Evolutionary conservation across 2,329 filamentous ascomycete genomes (phyloP).

Genomic region (Xylaria sp.): DNA sequence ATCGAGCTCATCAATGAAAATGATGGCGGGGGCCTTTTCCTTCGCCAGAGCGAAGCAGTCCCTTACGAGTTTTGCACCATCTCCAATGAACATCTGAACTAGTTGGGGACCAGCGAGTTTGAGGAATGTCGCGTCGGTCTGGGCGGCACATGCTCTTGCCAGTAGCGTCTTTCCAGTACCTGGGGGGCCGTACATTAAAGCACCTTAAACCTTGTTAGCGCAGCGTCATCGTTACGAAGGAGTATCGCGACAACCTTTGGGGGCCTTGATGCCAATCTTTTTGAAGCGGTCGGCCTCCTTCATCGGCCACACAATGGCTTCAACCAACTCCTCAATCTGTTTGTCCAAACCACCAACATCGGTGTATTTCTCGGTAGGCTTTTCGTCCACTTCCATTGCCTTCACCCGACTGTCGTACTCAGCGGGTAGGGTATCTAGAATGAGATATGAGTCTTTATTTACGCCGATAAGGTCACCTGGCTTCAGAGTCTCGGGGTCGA

Average conservation of each 20-base stretch:
- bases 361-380: constrained; percentile 98
- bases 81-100: constrained; percentile 99
- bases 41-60: constrained; percentile 98
- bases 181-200: constrained; percentile 96
- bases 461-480: constrained; percentile 97
- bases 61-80: constrained; percentile 95
- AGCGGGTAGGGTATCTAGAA: constrained; percentile 94
- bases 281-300: constrained; percentile 99
- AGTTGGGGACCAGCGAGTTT: constrained; percentile 98
- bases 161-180: constrained; percentile 92
- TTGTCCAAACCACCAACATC: constrained; percentile 98
- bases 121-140: constrained; percentile 98
- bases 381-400: constrained; percentile 99
- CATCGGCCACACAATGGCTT: constrained; percentile 99
- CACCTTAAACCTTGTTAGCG: constrained; percentile 67
- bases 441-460: constrained; percentile 98
- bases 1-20: constrained; percentile 99
- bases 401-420: constrained; percentile 99
- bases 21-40: constrained; percentile 98
- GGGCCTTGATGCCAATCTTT: constrained; percentile 99
- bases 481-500: constrained; percentile 94
- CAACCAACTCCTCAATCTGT: constrained; percentile 98
- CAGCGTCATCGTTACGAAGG: constrained; percentile 20
- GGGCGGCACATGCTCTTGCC: constrained; percentile 93
- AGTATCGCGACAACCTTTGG: constrained; percentile 77